Percentiles rank a stretch among this genome's conserved stretches.
These are phyloP conservation scores for Symbiodinium natans DNA, from an alignment of 73 alveolate species.

Conservation along the genomic window DNA sequence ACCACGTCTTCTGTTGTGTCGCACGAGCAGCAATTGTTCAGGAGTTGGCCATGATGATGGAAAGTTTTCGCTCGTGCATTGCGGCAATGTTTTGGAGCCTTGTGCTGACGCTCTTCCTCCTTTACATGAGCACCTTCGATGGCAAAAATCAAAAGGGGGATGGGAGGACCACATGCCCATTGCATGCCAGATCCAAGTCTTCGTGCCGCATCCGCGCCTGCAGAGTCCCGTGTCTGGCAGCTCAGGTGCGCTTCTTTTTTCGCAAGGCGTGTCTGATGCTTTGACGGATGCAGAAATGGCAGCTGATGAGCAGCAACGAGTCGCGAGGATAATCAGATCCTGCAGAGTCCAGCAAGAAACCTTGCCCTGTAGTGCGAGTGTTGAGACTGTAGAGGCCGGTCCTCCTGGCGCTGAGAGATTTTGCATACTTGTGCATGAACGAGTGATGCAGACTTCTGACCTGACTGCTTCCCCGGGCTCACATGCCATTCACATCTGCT, in stretches of 20 bases:
- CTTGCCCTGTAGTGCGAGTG: no score
- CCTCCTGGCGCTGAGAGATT: no score
- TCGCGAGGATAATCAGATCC: no score
- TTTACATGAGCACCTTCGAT: slow-evolving; percentile 8
- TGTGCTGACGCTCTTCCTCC: slow-evolving; percentile 28
- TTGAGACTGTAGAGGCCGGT: no score
- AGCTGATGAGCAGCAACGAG: not conserved
- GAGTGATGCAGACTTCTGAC: no score
- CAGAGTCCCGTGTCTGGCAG: not conserved
- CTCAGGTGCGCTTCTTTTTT: slow-evolving; percentile 53
- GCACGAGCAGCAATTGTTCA: no score
- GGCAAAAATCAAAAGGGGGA: not conserved
- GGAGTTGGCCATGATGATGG: slow-evolving; percentile 78
- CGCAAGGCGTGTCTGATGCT: slow-evolving; percentile 71
- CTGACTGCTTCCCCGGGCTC: not conserved
- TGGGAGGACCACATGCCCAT: not conserved
- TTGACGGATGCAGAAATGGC: not conserved
- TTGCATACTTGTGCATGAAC: no score
- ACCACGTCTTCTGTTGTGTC: no score
- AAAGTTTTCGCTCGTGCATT: slow-evolving; percentile 66
- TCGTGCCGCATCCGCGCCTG: not conserved
- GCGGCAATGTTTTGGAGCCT: slow-evolving; percentile 88
- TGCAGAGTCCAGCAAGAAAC: no score
- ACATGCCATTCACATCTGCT: not conserved
- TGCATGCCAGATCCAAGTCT: not conserved